Base-by-base conservation (phyloP, 2,329 filamentous ascomycete species). In the Clathrospora elynae region DNA sequence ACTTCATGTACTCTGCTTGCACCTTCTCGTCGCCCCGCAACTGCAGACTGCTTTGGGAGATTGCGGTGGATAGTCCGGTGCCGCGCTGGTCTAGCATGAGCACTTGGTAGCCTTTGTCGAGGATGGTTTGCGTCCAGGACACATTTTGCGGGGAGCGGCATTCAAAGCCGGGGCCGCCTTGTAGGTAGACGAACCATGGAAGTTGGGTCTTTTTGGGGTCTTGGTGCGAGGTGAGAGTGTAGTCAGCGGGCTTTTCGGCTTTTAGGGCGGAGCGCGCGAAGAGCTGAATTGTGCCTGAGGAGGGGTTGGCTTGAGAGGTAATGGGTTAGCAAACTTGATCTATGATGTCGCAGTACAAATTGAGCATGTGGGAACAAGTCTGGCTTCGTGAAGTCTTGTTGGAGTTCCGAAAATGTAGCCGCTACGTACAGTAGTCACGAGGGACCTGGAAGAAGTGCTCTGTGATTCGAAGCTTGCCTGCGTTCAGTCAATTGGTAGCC, bases 41-140 rank as follows among this genome's bases (percentile, higher is more conserved):
- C 22, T 80, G 78, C 4, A 96, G 77, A 5, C 86, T 90, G 6
- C 80, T 81, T 6, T 87, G 83, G 1, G 87, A 87, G 28, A 96
- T 81, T 1, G 91, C 87, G 2, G 84, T 87, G 64, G 88, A 95
- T 35, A 95, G 74, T 1, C 92, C 92, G 3, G 90, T 95, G 9
- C 92, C 92, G 35, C 92, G 83, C 67, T 96, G 91, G 68, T 97
- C 92, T n/a, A 97, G 79, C 52, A 87, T 85, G 2, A 97, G 79
- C 31, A 84, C 67, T 68, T 95, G 88, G 63, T 96, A 96, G 11
- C 91, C 91, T 50, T 85, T 85, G 46, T 85, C 83, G 5, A 96
- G 78, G 42, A 90, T 78, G 19, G 78, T 75, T 20, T 83, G 79
- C n/a, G 88, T 87, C 64, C 90, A 81, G 6, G 84, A 75, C 48